Conservation (phyloP, 148 eudicot genomes). For the Silene latifolia region DNA sequence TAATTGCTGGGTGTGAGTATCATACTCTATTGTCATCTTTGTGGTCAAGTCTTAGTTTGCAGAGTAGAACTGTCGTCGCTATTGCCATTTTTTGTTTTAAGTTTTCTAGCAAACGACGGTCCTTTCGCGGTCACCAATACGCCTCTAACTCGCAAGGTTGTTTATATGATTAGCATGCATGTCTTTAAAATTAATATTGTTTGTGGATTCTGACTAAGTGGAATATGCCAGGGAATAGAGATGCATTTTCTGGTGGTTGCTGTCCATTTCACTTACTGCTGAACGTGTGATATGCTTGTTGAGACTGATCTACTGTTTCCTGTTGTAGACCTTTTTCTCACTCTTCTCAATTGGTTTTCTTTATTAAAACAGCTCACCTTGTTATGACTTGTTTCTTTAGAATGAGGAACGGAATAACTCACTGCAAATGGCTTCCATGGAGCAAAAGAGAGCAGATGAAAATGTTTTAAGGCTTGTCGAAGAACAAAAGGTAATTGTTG, state of each 20-base stretch:
- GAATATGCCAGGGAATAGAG: not conserved
- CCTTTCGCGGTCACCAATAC: not conserved
- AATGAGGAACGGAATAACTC: conserved; percentile 54
- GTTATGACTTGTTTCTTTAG: conserved; percentile 29
- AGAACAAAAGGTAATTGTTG: conserved; percentile 64
- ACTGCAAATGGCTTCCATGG: conserved; percentile 74
- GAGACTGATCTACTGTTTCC: not conserved
- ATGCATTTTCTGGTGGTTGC: not conserved
- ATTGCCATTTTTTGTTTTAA: not conserved
- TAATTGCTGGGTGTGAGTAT: not conserved
- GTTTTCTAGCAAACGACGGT: not conserved
- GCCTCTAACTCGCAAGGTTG: not conserved
- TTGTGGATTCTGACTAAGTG: not conserved
- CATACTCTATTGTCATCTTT: not conserved
- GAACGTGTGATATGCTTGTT: not conserved
- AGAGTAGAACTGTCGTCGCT: not conserved
- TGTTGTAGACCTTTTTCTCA: not conserved
- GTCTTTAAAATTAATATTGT: not conserved
- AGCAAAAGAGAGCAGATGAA: conserved; percentile 73
- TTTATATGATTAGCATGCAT: not conserved
- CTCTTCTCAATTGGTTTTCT: conserved; percentile 1
- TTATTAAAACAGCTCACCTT: not conserved
- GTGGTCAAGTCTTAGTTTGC: not conserved
- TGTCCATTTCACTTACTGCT: not conserved
- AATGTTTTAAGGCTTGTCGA: conserved; percentile 73